phyloP scores from a whole-genome alignment of 108 stramenopile species.

The Cyclotella cryptica region DNA sequence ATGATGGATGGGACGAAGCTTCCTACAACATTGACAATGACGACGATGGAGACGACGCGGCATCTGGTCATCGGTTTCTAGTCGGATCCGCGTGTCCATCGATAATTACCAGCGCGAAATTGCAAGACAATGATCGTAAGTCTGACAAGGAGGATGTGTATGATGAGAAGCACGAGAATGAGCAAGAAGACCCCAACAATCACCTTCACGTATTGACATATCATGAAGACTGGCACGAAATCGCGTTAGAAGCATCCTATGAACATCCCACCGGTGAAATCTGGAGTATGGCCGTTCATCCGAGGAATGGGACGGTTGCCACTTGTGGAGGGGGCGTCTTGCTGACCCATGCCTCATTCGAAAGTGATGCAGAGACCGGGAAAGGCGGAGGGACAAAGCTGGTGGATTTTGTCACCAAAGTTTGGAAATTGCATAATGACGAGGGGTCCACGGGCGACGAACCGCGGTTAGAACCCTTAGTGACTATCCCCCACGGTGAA shows the following conservation, averaged over 20 bases:
- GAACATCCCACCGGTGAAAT: conserved; percentile 55
- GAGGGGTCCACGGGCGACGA: conserved; percentile 4
- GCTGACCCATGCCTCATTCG: background rate
- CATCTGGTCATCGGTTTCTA: background rate
- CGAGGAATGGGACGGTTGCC: conserved; percentile 36
- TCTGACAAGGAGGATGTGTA: conserved; percentile 26
- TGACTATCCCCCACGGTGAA: conserved; percentile 48
- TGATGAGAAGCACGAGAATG: conserved; percentile 8
- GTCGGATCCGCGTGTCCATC: conserved; percentile 11
- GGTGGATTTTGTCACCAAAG: conserved; percentile 6
- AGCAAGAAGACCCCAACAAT: conserved; percentile 41
- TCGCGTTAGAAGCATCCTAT: conserved; percentile 28
- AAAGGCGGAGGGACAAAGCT: background rate
- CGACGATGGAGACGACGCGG: background rate
- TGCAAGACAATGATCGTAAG: background rate
- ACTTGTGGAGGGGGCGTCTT: conserved; percentile 57
- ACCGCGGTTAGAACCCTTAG: conserved; percentile 33
- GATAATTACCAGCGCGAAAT: background rate
- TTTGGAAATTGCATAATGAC: conserved; percentile 25
- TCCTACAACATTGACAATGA: conserved; percentile 12
- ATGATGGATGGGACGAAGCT: conserved; percentile 11
- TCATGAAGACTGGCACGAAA: conserved; percentile 58
- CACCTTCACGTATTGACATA: conserved; percentile 43
- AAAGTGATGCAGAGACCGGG: background rate
- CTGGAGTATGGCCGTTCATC: conserved; percentile 47